Conservation (phyloP, 2,329 filamentous ascomycete species). For the Trichoderma breve region DNA sequence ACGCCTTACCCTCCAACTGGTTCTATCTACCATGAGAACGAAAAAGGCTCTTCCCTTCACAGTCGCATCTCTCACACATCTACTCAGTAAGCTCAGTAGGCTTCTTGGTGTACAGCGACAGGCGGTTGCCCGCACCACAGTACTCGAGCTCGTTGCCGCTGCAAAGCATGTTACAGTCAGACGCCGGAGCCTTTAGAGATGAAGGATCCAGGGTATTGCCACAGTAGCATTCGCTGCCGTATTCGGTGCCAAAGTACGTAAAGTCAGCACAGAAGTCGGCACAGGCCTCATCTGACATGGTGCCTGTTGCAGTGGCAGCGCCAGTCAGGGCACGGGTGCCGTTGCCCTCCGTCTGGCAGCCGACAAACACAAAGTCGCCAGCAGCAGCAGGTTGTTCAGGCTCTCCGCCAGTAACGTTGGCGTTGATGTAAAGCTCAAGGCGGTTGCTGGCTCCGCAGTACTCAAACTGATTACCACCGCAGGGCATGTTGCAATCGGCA, state of each 20-base stretch:
- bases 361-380: constrained; percentile 34
- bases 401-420: constrained; percentile 27
- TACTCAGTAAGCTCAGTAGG: not conserved
- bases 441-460: constrained; percentile 37
- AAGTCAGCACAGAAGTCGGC: constrained; percentile 33
- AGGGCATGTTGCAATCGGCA: constrained; percentile 37
- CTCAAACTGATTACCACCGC: constrained; percentile 33
- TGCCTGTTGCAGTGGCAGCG: constrained; percentile 25
- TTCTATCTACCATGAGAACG: not conserved
- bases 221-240: constrained; percentile 40
- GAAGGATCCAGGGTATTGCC: constrained; percentile 31
- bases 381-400: constrained; percentile 34
- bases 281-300: constrained; percentile 37
- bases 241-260: constrained; percentile 39
- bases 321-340: constrained; percentile 34
- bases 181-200: constrained; percentile 30
- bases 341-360: constrained; percentile 39
- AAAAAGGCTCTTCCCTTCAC: not conserved
- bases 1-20: not conserved
- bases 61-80: not conserved
- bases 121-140: constrained; percentile 41
- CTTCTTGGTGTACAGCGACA: constrained; percentile 37
- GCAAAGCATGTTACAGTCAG: constrained; percentile 44
- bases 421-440: constrained; percentile 36
- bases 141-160: constrained; percentile 37